Evolutionary conservation across 1,284 basidiomycete species (phyloP).

Genomic region (Tetrapyrgos nigripes): DNA sequence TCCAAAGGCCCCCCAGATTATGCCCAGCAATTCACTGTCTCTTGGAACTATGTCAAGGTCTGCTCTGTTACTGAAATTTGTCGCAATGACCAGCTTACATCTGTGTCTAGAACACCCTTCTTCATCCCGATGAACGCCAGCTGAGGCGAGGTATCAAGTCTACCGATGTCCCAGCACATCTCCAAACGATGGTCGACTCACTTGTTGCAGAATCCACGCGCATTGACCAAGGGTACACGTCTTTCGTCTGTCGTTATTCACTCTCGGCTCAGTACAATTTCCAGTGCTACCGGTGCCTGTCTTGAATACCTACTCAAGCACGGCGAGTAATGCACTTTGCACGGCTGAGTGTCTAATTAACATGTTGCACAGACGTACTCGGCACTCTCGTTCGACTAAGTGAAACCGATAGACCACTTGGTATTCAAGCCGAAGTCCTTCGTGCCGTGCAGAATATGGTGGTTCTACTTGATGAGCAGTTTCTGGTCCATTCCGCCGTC

Average conservation of each 20-base stretch:
- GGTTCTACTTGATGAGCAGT: constrained; percentile 87
- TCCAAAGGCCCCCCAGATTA: constrained; percentile 65
- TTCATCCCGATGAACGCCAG: constrained; percentile 84
- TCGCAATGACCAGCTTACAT: constrained; percentile 10
- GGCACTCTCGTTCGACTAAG: constrained; percentile 86
- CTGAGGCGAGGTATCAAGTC: constrained; percentile 80
- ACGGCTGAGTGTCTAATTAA: constrained; percentile 13
- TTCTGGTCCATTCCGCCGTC: constrained; percentile 89
- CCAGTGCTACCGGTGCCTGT: constrained; percentile 84
- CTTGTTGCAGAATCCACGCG: constrained; percentile 87
- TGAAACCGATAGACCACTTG: constrained; percentile 82
- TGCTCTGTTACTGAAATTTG: constrained; percentile 13
- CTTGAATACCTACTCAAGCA: constrained; percentile 93
- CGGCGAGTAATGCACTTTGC: constrained; percentile 48
- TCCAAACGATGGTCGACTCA: constrained; percentile 87
- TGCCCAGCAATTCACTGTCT: constrained; percentile 72
- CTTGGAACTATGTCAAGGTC: constrained; percentile 78
- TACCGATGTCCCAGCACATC: constrained; percentile 80
- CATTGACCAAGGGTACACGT: constrained; percentile 82
- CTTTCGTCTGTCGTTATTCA: constrained; percentile 2
- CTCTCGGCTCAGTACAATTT: constrained; percentile 18
- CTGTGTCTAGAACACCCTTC: constrained; percentile 67
- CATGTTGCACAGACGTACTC: constrained; percentile 67
- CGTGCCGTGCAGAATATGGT: constrained; percentile 88
- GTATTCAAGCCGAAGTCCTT: constrained; percentile 87